These are phyloP conservation scores for Pleodorina starrii DNA, from an alignment of 139 green algal species.

Conservation along the genomic window DNA sequence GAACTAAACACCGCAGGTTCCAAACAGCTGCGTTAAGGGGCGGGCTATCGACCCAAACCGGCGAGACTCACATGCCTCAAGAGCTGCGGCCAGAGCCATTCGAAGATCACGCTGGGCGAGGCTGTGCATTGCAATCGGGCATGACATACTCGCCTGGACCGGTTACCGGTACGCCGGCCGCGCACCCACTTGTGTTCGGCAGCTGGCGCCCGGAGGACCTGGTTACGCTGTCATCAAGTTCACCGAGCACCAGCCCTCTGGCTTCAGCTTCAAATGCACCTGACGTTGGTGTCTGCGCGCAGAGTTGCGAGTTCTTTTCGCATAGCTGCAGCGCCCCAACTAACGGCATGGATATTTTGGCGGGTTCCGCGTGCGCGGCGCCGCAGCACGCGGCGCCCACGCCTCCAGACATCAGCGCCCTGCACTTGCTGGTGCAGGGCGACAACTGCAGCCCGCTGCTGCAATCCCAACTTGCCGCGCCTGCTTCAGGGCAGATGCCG, in stretches of 20 bases:
- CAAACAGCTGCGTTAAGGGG: neutral
- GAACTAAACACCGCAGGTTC: neutral
- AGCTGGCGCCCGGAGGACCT: neutral
- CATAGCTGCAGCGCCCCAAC: neutral
- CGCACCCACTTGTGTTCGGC: neutral
- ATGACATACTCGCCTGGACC: no score
- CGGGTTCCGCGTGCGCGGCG: neutral
- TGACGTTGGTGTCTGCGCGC: neutral
- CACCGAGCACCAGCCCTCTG: neutral
- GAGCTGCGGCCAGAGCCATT: neutral
- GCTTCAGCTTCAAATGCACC: neutral
- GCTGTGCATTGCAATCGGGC: no score
- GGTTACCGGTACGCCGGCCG: neutral
- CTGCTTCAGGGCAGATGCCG: neutral
- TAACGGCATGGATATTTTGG: neutral
- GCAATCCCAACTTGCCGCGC: neutral
- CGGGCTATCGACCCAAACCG: neutral
- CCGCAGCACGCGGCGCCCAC: neutral
- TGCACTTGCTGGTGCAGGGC: neutral
- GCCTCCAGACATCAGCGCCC: neutral
- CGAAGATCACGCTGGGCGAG: no score
- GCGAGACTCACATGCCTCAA: neutral
- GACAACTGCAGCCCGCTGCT: neutral
- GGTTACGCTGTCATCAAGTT: neutral
- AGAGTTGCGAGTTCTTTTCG: neutral